Base-by-base conservation (phyloP, 805 yeast species). In the Debaryomyces tyrocola region DNA sequence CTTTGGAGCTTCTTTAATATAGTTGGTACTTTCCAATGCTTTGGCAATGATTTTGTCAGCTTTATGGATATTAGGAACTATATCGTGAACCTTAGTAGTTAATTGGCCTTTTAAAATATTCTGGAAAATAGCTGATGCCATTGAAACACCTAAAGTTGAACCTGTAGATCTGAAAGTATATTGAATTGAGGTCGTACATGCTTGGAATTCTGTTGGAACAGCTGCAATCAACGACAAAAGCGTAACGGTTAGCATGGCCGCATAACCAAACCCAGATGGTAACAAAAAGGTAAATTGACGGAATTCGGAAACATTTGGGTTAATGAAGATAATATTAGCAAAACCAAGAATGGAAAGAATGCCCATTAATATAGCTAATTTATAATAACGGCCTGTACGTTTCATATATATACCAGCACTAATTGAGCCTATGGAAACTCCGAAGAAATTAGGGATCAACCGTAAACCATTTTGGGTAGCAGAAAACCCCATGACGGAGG, bases 141-240 rank as follows among this genome's bases (percentile, higher is more conserved):
- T 55, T 1, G 91, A 72, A 12, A 89, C 90, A 33, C 96, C 96
- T 41, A 88, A 65, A 0, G 94, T 86, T n/a, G 92, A 85, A 0
- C 96, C 96, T 0, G 90, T 84, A 8, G 92, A 84, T 58, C 96
- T 76, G 70, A 87, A 89, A 0, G 91, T 90, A 62, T 91, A 90
- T 59, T 89, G 96, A 47, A 91, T 87, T 0, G 96, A 87, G 0
- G 97, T 90, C 2, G 92, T 85, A 17, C 90, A 78, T 1, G 97
- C 96, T 64, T 89, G 96, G 57, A 75, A 78, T 43, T 78, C 75
- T 18, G 72, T 64, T 8, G 86, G 83, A 2, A 85, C 94, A 1
- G 94, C 80, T 0, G 94, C 84, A 44, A 89, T 85, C 64, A 89
- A 74, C 0, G 95, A 86, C 31, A 88, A 65, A 40, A 89, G 68